phyloP scores from a whole-genome alignment of 306 rosid genomes.

The Sphenostylis stenocarpa region DNA sequence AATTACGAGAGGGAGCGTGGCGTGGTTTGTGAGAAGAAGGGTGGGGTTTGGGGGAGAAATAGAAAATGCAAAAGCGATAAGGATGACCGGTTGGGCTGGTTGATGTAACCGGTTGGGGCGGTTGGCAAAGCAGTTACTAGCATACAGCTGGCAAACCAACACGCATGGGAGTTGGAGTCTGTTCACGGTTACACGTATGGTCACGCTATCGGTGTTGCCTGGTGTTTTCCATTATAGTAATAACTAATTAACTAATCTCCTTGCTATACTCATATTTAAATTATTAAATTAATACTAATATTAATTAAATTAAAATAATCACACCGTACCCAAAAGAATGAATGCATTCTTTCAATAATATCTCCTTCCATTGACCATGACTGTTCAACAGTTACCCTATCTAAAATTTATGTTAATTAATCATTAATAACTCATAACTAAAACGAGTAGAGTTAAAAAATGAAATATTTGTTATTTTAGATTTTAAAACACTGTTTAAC shows the following conservation, averaged over 20 bases:
- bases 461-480: neutral
- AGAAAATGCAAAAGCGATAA: conserved; percentile 35
- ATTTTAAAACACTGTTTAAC: too few species aligned
- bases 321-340: neutral
- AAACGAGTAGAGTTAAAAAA: too few species aligned
- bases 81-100: conserved; percentile 55
- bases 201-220: conserved; percentile 24
- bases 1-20: neutral
- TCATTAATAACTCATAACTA: neutral
- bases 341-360: neutral
- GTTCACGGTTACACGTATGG: conserved; percentile 48
- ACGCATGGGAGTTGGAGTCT: conserved; percentile 51
- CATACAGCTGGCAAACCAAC: conserved; percentile 66
- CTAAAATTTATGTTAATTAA: too few species aligned
- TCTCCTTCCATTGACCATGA: neutral
- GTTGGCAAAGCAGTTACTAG: conserved; percentile 57
- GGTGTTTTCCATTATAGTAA: neutral
- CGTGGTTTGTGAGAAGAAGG: neutral
- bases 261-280: neutral
- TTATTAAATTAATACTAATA: too few species aligned
- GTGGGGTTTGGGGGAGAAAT: conserved; percentile 23
- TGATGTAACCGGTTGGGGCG: conserved; percentile 42
- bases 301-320: neutral
- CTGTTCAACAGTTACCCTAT: conserved; percentile 11
- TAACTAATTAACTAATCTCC: conserved; percentile 10